These are phyloP conservation scores for Sherardia arvensis DNA, from an alignment of 257 asterid genomes.

Conservation along the genomic window DNA sequence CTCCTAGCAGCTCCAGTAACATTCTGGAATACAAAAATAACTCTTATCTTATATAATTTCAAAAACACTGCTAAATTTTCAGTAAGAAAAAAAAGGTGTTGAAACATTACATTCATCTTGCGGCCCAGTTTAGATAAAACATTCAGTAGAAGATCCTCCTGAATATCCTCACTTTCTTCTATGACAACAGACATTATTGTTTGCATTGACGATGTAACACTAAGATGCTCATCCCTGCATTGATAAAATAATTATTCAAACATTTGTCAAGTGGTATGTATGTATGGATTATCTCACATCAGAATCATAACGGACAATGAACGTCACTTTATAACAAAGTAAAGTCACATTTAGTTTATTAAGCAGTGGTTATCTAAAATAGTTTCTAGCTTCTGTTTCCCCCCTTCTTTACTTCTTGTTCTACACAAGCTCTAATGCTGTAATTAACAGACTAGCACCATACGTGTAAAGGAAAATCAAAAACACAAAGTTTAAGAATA, in stretches of 20 bases:
- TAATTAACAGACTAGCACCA: not conserved
- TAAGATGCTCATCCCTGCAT: constrained; percentile 68
- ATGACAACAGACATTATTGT: constrained; percentile 79
- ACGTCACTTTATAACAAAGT: not conserved
- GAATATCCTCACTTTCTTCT: constrained; percentile 91
- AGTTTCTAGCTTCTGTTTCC: not conserved
- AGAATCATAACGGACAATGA: too few species aligned
- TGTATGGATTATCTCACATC: too few species aligned
- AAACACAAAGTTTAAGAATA: not conserved
- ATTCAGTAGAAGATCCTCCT: constrained; percentile 58
- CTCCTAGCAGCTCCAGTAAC: constrained; percentile 56
- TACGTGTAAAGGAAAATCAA: not conserved
- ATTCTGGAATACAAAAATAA: constrained; percentile 38
- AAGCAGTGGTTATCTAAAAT: not conserved
- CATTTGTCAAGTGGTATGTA: too few species aligned
- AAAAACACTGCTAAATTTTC: constrained; percentile 9
- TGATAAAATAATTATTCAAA: constrained; percentile 9
- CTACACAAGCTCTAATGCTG: not conserved
- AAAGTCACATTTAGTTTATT: not conserved
- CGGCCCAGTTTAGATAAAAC: constrained; percentile 73
- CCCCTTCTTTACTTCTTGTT: not conserved
- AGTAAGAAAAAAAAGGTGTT: constrained; percentile 6
- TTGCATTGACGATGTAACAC: constrained; percentile 82
- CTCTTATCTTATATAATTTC: not conserved
- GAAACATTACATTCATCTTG: constrained; percentile 46